These are phyloP conservation scores for Alternaria postmessia DNA, from an alignment of 2,329 filamentous ascomycete genomes.

Conservation along the genomic window DNA sequence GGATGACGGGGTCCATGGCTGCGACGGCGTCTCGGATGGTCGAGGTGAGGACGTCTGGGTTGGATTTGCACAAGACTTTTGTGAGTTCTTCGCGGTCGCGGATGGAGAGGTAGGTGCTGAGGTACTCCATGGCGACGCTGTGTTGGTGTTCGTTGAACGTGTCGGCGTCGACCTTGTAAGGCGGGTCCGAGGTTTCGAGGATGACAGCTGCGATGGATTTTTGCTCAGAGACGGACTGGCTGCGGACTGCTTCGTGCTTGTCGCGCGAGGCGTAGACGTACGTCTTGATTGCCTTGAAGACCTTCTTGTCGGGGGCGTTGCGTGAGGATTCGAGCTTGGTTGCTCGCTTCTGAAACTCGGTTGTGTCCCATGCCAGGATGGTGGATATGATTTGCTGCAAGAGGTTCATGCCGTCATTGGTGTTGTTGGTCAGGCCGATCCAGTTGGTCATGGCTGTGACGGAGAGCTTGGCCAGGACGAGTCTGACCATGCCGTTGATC, in stretches of 20 bases:
- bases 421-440: conserved; percentile 74
- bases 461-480: conserved; percentile 80
- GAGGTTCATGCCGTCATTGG: conserved; percentile 82
- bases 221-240: conserved; percentile 60
- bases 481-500: conserved; percentile 76
- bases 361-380: conserved; percentile 75
- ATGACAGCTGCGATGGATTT: conserved; percentile 74
- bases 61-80: conserved; percentile 70
- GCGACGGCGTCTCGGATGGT: conserved; percentile 70
- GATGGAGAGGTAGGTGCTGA: conserved; percentile 73
- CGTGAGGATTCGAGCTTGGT: conserved; percentile 71
- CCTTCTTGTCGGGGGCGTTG: conserved; percentile 66
- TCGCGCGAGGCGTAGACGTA: conserved; percentile 63
- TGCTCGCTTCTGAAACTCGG: conserved; percentile 71
- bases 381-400: conserved; percentile 79
- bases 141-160: conserved; percentile 69
- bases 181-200: conserved; percentile 60
- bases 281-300: conserved; percentile 67
- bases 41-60: conserved; percentile 76
- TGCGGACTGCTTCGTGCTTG: conserved; percentile 67
- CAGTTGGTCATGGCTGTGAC: conserved; percentile 79
- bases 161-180: conserved; percentile 51
- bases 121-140: conserved; percentile 71
- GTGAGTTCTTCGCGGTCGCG: conserved; percentile 77
- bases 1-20: conserved; percentile 78